phyloP scores from a whole-genome alignment of 257 asterid genomes.

The Agastache rugosa region DNA sequence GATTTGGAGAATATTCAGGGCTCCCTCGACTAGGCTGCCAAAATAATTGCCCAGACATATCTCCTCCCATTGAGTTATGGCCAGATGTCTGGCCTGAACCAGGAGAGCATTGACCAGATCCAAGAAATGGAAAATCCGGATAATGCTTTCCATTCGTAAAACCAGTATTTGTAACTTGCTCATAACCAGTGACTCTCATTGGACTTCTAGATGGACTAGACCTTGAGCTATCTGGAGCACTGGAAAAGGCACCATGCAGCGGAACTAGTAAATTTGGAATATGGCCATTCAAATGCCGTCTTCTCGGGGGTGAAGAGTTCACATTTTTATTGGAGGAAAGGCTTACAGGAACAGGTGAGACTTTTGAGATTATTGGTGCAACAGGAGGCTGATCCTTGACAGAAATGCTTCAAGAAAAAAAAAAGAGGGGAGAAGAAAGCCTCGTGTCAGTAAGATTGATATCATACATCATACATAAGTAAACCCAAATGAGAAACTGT shows the following conservation, averaged over 20 bases:
- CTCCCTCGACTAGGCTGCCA: constrained; percentile 96
- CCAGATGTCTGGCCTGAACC: constrained; percentile 99
- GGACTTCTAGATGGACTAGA: constrained; percentile 99
- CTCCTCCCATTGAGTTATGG: constrained; percentile 98
- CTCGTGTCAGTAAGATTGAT: constrained; percentile 37
- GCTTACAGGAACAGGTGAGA: constrained; percentile 61
- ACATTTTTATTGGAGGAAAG: constrained; percentile 59
- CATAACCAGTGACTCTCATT: constrained; percentile 68
- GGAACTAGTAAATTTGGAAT: constrained; percentile 83
- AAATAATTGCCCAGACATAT: constrained; percentile 80
- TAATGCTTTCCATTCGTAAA: constrained; percentile 64
- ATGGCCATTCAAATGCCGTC: constrained; percentile 64
- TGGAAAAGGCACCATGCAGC: constrained; percentile 65
- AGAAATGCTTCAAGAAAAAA: constrained; percentile 53
- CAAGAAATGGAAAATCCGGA: constrained; percentile 74
- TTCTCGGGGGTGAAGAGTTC: constrained; percentile 73
- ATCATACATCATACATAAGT: constrained; percentile 13
- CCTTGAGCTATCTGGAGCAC: constrained; percentile 96
- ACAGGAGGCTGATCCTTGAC: constrained; percentile 67
- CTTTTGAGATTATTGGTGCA: constrained; percentile 59
- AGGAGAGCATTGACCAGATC: constrained; percentile 99
- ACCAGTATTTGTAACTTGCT: constrained; percentile 64
- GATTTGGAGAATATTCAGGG: constrained; percentile 92
- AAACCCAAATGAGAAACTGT: constrained; percentile 26
- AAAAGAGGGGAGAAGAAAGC: constrained; percentile 13